Evolutionary conservation across 2,329 filamentous ascomycete species (phyloP), one percentile per base, ranked within the genome.

Genomic region (Sphaerulina vaccinii): DNA sequence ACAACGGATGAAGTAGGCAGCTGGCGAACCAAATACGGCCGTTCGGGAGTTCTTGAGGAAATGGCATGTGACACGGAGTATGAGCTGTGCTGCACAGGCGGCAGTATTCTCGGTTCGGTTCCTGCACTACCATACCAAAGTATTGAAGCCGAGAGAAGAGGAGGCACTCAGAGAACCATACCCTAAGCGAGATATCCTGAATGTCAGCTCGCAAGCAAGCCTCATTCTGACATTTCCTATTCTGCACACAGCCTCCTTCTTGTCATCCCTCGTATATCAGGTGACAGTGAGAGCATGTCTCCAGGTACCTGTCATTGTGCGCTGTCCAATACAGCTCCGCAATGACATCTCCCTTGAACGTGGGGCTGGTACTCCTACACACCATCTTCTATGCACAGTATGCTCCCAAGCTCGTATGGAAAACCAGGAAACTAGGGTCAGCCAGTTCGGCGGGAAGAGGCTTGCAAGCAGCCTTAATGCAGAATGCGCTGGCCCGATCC

Each of bases 401-500:
- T 9, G 21, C 16, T 32, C 44, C 36, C 22, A 21, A 42, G 19
- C 18, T 48, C 43, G 15, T 39, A 38, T 32, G 50, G 27, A 40
- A 23, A 42, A 32, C 22, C 16, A 44, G 32, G 32, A 46, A 29
- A 33, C 40, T 21, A 43, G 54, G 54, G 45, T 41, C 48, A 43
- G 46, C 54, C 54, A 32, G 37, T 44, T 42, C 24, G 38, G 43
- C 39, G 55, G 55, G 38, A 51, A 27, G 27, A 49, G 35, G 51
- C 40, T 50, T 40, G 51, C 46, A 39, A 50, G 51, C 44, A 52
- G 38, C 49, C 44, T 59, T 52, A n/a, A 57, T 59, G 56, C 56
- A 57, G 52, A 52, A 59, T 59, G 58, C 38, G 58, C 56, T 59
- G 56, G 54, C 54, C 54, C 52, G 54, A 38, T 54, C 54, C 54